Conservation (phyloP, 73 alveolate species). For the Breviolum minutum region DNA sequence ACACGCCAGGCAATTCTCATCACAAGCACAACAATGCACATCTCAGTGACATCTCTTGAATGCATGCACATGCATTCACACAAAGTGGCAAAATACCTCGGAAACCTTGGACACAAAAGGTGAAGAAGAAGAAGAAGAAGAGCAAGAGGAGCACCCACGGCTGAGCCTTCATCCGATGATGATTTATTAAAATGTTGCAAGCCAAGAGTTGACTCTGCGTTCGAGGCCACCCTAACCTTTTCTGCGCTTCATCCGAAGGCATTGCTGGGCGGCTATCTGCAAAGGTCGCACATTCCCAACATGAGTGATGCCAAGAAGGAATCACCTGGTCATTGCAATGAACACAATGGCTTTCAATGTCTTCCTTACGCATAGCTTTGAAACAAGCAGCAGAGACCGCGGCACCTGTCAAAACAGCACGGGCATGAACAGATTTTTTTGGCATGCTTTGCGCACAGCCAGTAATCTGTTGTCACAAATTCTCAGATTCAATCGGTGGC, state of each 20-base stretch:
- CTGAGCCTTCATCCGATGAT: constrained; percentile 96
- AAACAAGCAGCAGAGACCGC: background rate
- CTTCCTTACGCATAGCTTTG: background rate
- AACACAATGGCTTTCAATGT: background rate
- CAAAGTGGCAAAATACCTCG: too few relatives aligned
- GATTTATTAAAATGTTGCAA: constrained; percentile 10
- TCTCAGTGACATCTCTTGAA: too few relatives aligned
- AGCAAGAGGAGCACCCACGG: too few relatives aligned
- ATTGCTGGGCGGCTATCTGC: background rate
- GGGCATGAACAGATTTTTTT: background rate
- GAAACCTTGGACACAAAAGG: too few relatives aligned
- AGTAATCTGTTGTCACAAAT: background rate
- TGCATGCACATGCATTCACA: too few relatives aligned
- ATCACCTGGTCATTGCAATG: background rate
- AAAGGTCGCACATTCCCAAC: background rate
- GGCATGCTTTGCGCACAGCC: background rate
- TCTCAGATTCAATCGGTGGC: too few relatives aligned
- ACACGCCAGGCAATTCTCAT: too few relatives aligned
- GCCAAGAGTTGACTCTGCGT: constrained; percentile 7
- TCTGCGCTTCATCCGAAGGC: background rate
- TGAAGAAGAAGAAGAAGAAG: too few relatives aligned
- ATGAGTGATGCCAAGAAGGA: background rate
- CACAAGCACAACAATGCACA: too few relatives aligned
- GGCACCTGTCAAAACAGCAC: background rate
- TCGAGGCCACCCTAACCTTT: constrained; percentile 3